These are phyloP conservation scores for Pontederia crassipes DNA, from an alignment of 176 grass and related monocot genomes.

Conservation along the genomic window DNA sequence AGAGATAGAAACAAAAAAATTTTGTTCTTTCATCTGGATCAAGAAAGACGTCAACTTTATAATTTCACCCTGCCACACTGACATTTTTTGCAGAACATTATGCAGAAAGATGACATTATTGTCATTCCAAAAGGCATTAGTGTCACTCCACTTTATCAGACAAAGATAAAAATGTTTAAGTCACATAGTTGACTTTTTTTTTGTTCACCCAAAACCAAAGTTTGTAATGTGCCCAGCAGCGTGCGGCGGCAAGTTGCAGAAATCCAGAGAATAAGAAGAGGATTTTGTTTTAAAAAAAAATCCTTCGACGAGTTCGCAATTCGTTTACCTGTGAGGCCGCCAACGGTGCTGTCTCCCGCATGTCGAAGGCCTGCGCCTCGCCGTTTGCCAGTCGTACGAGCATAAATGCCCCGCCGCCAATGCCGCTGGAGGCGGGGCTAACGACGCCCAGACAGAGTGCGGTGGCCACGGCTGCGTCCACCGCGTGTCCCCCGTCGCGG, in stretches of 20 bases:
- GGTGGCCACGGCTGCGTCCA: slow-evolving; percentile 55
- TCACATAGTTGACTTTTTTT: too few species aligned
- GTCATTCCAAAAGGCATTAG: too few species aligned
- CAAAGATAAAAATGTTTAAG: not conserved
- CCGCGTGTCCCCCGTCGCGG: slow-evolving; percentile 42
- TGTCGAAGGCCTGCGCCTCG: slow-evolving; percentile 42
- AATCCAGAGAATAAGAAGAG: not conserved
- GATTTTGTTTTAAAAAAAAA: not conserved
- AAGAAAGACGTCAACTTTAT: too few species aligned
- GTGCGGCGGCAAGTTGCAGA: too few species aligned
- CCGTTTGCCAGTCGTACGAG: slow-evolving; percentile 49
- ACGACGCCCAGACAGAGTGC: slow-evolving; percentile 75
- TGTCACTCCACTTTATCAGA: not conserved
- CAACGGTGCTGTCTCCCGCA: slow-evolving; percentile 68
- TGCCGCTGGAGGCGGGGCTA: slow-evolving; percentile 80
- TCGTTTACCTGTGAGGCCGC: slow-evolving; percentile 45
- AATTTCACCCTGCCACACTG: too few species aligned
- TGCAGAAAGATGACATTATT: too few species aligned
- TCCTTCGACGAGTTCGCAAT: not conserved
- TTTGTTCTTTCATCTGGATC: too few species aligned
- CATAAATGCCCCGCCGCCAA: slow-evolving; percentile 92
- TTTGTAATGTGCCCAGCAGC: too few species aligned
- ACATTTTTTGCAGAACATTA: too few species aligned
- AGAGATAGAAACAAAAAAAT: too few species aligned
- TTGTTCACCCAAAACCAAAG: too few species aligned